Evolutionary conservation across 805 yeast species (phyloP), one percentile per base, ranked within the genome.

Genomic region (Saturnispora hagleri): DNA sequence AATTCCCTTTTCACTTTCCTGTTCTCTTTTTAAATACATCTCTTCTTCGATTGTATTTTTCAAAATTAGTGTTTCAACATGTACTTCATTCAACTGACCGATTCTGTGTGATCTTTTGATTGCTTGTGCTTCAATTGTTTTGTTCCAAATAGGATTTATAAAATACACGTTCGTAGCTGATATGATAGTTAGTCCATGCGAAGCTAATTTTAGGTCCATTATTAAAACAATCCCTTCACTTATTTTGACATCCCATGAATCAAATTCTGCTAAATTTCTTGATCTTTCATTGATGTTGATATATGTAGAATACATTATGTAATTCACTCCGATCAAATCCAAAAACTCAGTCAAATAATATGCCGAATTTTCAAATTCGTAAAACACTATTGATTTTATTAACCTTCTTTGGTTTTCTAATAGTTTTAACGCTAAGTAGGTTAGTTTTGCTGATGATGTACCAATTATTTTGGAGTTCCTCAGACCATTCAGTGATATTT

Each of bases 21-120:
- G 51, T 3, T 46, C 57, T 51, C 69, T 50, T 49, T 63, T 64
- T 42, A 67, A 73, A 62, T 80, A 82, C 72, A 84, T 81, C 57
- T 81, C 84, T 62, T 83, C 85, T 57, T 84, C 89, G 46, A 84
- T 69, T 0, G 89, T 84, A 4, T 77, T 81, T 48, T 73, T 68
- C 58, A 84, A 62, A 3, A 84, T 76, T 52, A 84, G 65, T 0
- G 89, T 84, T 59, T 84, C 89, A n/a, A 84, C 89, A 61, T 64
- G 67, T 0, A 84, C 89, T 20, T 78, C 79, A n/a, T 72, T 67
- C 0, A 71, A 69, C 57, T 84, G 89, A 0, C 90, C 89, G 62
- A 84, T 84, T 64, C 89, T 74, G 65, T 84, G 90, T 0, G 89
- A 84, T 68, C 90, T 75, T 57, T 84, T 82, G 46, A 84, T 81